phyloP scores from a whole-genome alignment of 73 alveolate genomes.

The Paramecium octaurelia region DNA sequence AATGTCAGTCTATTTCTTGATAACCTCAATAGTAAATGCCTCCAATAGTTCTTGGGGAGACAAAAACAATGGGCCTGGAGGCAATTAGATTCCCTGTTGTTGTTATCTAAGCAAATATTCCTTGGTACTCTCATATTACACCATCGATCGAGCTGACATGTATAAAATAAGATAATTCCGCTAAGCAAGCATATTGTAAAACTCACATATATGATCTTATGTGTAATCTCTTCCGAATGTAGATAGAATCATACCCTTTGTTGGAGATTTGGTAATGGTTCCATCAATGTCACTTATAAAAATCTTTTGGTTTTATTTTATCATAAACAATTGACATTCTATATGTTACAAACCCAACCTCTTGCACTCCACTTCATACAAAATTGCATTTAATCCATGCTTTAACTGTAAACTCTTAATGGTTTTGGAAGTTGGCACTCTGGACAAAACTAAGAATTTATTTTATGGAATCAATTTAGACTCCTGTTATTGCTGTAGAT shows the following conservation, averaged over 20 bases:
- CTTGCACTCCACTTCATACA: not conserved
- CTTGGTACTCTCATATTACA: not conserved
- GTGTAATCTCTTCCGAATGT: not conserved
- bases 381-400: not conserved
- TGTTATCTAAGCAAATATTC: not conserved
- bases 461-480: not conserved
- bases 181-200: not conserved
- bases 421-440: not conserved
- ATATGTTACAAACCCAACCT: not conserved
- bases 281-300: constrained; percentile 43
- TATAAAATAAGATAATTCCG: not conserved
- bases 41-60: not conserved
- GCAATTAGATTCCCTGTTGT: not conserved
- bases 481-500: not conserved
- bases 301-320: not conserved
- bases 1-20: not conserved
- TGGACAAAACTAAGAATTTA: not conserved
- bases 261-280: constrained; percentile 8
- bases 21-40: constrained; percentile 8
- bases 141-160: constrained; percentile 11
- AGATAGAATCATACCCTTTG: not conserved
- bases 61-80: not conserved
- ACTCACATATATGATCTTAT: not conserved
- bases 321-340: not conserved
- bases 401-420: not conserved